Base-by-base conservation (phyloP, 1,284 basidiomycete species). In the Pseudozyma sp. region DNA sequence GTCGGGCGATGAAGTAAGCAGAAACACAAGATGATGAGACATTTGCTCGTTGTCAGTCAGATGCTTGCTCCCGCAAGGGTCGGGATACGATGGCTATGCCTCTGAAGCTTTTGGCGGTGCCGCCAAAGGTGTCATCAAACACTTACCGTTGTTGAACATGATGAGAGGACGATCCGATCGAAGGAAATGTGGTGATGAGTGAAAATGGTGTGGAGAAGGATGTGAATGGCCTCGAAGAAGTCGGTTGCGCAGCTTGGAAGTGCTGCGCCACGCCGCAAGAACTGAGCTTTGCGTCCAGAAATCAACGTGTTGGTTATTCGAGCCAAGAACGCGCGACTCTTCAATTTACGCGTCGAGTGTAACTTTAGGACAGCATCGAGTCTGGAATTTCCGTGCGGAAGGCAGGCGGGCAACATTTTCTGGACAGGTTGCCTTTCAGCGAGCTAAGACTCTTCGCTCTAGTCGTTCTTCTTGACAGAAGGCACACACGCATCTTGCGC, bases 71-170 rank as follows among this genome's bases (percentile, higher is more conserved):
- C 16, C 33, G 16, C 7, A 30, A 29, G 24, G 16, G 14, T 49
- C 40, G 33, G 7, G 24, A 24, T 24, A 24, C 24, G 24, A 24
- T 24, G 24, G 24, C 24, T 24, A 24, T 24, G 24, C 24, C 24
- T 24, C 24, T 24, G 24, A 24, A 4, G n/a, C 42, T 13, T 43
- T 16, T 31, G 30, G 13, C 24, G 29, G 5, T 24, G 54, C 35
- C 8, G 11, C 14, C 14, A 34, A 29, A 13, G 13, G 29, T 13
- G 17, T 8, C n/a, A 17, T 4, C 8, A 4, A 19, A 19, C 4
- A 54, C 68, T 43, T 42, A 72, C 69, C 64, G 64, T 72, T 72
- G 69, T 72, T 72, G 60, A 63, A 72, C 69, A 72, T 72, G 4
- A 50, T 64, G 61, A 43, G 5, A n/a, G 13, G n/a, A 7, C 31